Base-by-base conservation (phyloP, 83 land plant genomes). In the Picea mariana region DNA sequence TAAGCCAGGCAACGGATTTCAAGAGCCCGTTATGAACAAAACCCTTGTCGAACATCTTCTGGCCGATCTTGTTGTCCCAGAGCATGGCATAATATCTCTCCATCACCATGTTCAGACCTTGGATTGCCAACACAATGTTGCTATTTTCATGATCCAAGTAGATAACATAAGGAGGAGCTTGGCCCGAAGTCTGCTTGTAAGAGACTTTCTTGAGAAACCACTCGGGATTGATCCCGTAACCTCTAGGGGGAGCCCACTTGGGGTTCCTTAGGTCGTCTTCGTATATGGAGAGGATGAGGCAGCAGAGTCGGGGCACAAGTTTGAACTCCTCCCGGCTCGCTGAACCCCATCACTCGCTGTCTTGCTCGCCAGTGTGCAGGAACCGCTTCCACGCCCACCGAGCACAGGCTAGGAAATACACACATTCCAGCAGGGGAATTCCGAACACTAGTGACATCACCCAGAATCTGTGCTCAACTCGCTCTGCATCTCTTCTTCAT, bases 11-110 rank as follows among this genome's bases (percentile, higher is more conserved):
- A 4, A 94, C 95, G 2, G 92, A 89, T 83, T 87, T 93, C 78
- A 95, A 69, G 40, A 95, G 79, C 24, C 95, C 97, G 82, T 91
- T 90, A 77, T 95, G 97, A 23, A 95, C 93, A 86, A 85, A 95
- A 9, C 95, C 95, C 31, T 31, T 0, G 31, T 31, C 31, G 31
- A 31, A 31, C 0, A 31, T 31, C 31, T 31, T 31, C 31, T 31
- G 31, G 31, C 31, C 31, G 31, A 31, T 0, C 31, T 31, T 31
- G 31, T 0, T 31, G 31, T 31, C 31, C 31, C 1, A 31, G 31
- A 31, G 31, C 31, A 31, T 31, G 31, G 31, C 31, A 31, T 31
- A 31, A 71, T 95, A 95, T 67, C 88, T 88, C 68, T 95, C 90
- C 40, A 82, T 95, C 24, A 80, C 93, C 79, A 95, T 75, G 77